Evolutionary conservation across 2,329 filamentous ascomycete genomes (phyloP).

Genomic region (Paramyrothecium sp.): DNA sequence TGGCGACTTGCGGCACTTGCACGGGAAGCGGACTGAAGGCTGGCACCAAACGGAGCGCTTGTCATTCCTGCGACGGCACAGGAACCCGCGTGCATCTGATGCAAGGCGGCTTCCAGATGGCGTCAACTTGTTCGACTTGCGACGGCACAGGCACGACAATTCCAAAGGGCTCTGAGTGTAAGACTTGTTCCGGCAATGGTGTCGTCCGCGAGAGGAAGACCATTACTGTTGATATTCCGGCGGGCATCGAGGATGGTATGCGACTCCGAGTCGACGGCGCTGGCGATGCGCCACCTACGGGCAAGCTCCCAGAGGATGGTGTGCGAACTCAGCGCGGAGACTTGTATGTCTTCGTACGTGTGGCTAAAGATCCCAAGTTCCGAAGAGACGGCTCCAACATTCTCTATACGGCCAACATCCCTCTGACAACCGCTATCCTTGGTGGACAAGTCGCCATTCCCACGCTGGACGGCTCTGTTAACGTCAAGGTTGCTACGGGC

Average conservation of each 20-base stretch:
- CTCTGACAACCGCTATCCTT: slow-evolving; percentile 87
- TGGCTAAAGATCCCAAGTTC: slow-evolving; percentile 89
- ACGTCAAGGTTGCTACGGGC: slow-evolving; percentile 86
- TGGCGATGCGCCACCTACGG: slow-evolving; percentile 82
- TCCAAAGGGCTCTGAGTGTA: slow-evolving; percentile 79
- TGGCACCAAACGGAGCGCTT: slow-evolving; percentile 70
- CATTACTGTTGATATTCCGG: slow-evolving; percentile 87
- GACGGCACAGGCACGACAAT: slow-evolving; percentile 74
- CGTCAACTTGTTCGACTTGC: slow-evolving; percentile 80
- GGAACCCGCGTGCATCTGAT: slow-evolving; percentile 86
- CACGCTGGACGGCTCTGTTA: slow-evolving; percentile 86
- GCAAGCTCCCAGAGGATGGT: slow-evolving; percentile 62
- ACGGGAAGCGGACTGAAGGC: slow-evolving; percentile 80
- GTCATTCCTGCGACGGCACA: slow-evolving; percentile 80
- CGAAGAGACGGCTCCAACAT: slow-evolving; percentile 85
- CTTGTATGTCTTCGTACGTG: slow-evolving; percentile 85
- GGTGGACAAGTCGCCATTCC: slow-evolving; percentile 89
- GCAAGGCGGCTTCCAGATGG: slow-evolving; percentile 94
- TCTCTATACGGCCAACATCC: slow-evolving; percentile 86
- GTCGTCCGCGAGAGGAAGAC: slow-evolving; percentile 81
- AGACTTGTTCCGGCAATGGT: slow-evolving; percentile 76
- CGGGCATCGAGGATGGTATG: slow-evolving; percentile 96
- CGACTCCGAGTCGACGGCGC: slow-evolving; percentile 79
- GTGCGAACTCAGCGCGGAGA: slow-evolving; percentile 74
- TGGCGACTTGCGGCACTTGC: slow-evolving; percentile 80